phyloP scores from a whole-genome alignment of 768 basidiomycete genomes.

The Kwoniella newhampshirensis region DNA sequence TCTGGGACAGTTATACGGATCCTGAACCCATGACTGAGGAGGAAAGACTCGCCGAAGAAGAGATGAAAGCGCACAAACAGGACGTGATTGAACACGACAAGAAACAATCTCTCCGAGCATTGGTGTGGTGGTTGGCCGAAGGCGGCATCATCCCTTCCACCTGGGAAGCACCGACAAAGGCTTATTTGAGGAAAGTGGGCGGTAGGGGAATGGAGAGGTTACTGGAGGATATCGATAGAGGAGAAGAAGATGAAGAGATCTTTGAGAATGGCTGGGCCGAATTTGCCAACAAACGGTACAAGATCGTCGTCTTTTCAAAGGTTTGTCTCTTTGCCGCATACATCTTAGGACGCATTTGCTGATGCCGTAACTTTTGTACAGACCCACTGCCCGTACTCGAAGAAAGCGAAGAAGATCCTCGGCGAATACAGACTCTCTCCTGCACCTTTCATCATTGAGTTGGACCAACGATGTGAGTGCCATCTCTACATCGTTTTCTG shows the following conservation, averaged over 20 bases:
- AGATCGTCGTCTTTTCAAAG: conserved; percentile 51
- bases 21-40: conserved; percentile 25
- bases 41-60: conserved; percentile 26
- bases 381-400: conserved; percentile 54
- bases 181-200: conserved; percentile 26
- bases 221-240: conserved; percentile 35
- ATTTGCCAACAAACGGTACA: conserved; percentile 41
- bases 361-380: conserved; percentile 12
- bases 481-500: too few relatives aligned
- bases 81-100: conserved; percentile 38
- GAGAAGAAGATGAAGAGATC: conserved; percentile 30
- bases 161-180: conserved; percentile 37
- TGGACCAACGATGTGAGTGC: conserved; percentile 50
- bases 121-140: conserved; percentile 49
- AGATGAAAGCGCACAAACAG: conserved; percentile 19
- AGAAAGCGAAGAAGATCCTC: conserved; percentile 49
- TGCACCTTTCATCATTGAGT: conserved; percentile 50
- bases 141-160: conserved; percentile 40
- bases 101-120: conserved; percentile 32
- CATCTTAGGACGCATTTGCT: neutral
- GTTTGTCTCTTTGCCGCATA: conserved; percentile 27
- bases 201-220: conserved; percentile 37
- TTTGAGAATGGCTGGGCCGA: conserved; percentile 48
- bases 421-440: conserved; percentile 40
- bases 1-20: conserved; percentile 37